These are phyloP conservation scores for Agrocybe praecox DNA, from an alignment of 768 basidiomycete genomes.

Conservation along the genomic window DNA sequence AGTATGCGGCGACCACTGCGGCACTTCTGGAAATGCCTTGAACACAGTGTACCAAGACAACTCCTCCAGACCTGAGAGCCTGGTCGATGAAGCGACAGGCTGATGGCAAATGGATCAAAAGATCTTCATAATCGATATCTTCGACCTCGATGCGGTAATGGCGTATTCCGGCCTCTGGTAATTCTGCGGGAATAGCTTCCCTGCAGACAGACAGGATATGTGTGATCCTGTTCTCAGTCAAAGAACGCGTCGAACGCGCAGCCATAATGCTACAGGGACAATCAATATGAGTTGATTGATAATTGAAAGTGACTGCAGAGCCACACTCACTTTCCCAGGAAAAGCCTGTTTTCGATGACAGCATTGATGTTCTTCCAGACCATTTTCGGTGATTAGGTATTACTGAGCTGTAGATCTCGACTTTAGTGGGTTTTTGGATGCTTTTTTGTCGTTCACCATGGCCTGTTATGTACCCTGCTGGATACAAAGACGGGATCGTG, in stretches of 20 bases:
- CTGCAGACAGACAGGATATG: slow-evolving; percentile 80
- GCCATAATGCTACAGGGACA: slow-evolving; percentile 58
- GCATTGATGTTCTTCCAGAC: slow-evolving; percentile 70
- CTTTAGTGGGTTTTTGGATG: slow-evolving; percentile 17
- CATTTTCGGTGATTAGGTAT: slow-evolving; percentile 37
- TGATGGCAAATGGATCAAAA: slow-evolving; percentile 65
- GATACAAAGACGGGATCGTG: slow-evolving; percentile 14
- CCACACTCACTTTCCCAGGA: slow-evolving; percentile 73
- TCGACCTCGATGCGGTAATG: slow-evolving; percentile 75
- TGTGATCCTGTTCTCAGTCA: slow-evolving; percentile 75
- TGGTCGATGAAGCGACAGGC: slow-evolving; percentile 70
- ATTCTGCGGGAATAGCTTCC: slow-evolving; percentile 72
- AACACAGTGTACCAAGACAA: slow-evolving; percentile 67
- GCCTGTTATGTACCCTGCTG: slow-evolving; percentile 20
- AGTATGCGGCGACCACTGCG: slow-evolving; percentile 74
- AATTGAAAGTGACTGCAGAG: slow-evolving; percentile 15
- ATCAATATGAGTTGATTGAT: slow-evolving; percentile 21
- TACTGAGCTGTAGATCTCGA: slow-evolving; percentile 3
- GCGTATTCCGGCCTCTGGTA: slow-evolving; percentile 65
- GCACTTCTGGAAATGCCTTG: slow-evolving; percentile 71
- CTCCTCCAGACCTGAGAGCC: slow-evolving; percentile 58
- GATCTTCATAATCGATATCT: slow-evolving; percentile 70
- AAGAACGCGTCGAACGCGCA: slow-evolving; percentile 68
- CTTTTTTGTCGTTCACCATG: slow-evolving; percentile 6
- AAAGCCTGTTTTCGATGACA: slow-evolving; percentile 65